phyloP scores from a whole-genome alignment of 345 rosid genomes.

The Mercurialis annua region DNA sequence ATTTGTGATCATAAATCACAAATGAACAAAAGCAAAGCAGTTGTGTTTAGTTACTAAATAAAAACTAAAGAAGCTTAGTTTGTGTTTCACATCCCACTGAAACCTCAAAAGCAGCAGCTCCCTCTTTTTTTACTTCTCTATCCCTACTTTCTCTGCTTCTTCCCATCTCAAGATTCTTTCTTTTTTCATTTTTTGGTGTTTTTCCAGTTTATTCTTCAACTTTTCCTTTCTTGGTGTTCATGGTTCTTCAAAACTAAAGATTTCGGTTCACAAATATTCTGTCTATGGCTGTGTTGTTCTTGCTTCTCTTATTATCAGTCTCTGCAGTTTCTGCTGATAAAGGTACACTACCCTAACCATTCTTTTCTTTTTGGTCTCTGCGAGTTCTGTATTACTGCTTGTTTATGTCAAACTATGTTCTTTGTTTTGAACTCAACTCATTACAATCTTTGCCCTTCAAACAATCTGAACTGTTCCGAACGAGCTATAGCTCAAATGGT shows the following conservation, averaged over 20 bases:
- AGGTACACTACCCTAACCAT: slow-evolving; percentile 25
- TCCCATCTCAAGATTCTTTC: slow-evolving; percentile 12
- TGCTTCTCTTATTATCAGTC: slow-evolving; percentile 27
- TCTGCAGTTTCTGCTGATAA: slow-evolving; percentile 41
- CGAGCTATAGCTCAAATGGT: too few relatives aligned
- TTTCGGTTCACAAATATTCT: slow-evolving; percentile 3
- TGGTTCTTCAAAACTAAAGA: slow-evolving; percentile 29
- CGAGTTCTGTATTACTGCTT: background rate
- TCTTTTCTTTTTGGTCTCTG: background rate
- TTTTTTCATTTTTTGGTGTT: background rate
- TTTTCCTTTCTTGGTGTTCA: slow-evolving; percentile 14
- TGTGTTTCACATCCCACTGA: slow-evolving; percentile 14
- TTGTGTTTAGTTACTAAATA: background rate
- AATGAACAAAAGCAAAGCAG: too few relatives aligned
- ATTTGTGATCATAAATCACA: too few relatives aligned
- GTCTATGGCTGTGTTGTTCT: slow-evolving; percentile 36
- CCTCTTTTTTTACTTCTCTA: slow-evolving; percentile 19
- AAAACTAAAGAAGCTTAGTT: background rate
- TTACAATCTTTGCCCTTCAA: slow-evolving; percentile 5
- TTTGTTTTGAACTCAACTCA: slow-evolving; percentile 4
- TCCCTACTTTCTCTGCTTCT: slow-evolving; percentile 1
- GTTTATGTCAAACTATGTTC: background rate
- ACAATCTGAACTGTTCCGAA: background rate
- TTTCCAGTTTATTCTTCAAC: background rate
- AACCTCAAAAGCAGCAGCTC: slow-evolving; percentile 33